Percentiles rank a stretch among this genome's conserved stretches.
Conservation (phyloP, 2,329 filamentous ascomycete genomes). For the Davidsoniella eucalypti region DNA sequence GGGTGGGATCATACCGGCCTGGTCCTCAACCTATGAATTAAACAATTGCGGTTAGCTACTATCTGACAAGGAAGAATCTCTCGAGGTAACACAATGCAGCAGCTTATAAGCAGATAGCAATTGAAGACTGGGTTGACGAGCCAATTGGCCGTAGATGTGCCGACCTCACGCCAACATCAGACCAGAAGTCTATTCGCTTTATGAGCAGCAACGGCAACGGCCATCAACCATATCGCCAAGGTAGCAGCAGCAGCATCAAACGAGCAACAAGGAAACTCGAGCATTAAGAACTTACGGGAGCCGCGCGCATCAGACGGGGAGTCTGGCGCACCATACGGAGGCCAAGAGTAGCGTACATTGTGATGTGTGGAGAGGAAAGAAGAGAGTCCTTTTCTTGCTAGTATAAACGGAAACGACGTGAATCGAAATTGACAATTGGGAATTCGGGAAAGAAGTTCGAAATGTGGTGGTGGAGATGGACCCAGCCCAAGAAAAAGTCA, state of each 20-base stretch:
- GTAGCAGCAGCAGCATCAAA: not conserved
- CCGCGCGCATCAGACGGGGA: slow-evolving; percentile 48
- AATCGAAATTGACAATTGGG: slow-evolving; percentile 12
- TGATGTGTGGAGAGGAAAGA: slow-evolving; percentile 5
- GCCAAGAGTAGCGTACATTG: slow-evolving; percentile 49
- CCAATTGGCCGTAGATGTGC: too few relatives aligned
- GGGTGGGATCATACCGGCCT: slow-evolving; percentile 39
- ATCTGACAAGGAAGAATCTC: too few relatives aligned
- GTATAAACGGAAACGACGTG: not conserved
- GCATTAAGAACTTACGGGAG: slow-evolving; percentile 45
- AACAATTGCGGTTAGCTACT: not conserved
- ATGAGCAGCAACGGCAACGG: too few relatives aligned
- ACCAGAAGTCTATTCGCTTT: too few relatives aligned
- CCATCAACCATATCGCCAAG: not conserved
- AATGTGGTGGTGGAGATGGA: slow-evolving; percentile 2
- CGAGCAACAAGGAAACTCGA: not conserved
- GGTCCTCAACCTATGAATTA: slow-evolving; percentile 43
- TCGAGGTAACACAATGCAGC: too few relatives aligned
- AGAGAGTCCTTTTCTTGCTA: not conserved
- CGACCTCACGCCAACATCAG: too few relatives aligned
- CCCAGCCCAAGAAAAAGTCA: slow-evolving; percentile 1
- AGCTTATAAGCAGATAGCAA: too few relatives aligned
- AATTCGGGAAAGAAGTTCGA: slow-evolving; percentile 18
- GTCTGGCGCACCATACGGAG: slow-evolving; percentile 53
- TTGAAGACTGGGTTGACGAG: too few relatives aligned